Conservation (phyloP, 2,329 filamentous ascomycete genomes). For the Reticulascus tulasneorum region DNA sequence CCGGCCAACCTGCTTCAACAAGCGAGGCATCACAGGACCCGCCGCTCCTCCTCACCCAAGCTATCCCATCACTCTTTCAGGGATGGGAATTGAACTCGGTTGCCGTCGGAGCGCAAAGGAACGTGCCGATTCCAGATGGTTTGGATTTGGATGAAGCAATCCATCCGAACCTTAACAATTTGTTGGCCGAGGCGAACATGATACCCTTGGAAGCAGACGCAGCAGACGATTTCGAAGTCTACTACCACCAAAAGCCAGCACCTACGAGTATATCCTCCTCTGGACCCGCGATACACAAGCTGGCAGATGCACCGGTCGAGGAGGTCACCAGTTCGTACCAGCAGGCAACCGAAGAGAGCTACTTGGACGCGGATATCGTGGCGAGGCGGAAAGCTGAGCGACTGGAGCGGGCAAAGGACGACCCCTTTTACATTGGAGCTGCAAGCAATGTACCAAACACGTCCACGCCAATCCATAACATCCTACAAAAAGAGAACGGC, state of each 20-base stretch:
- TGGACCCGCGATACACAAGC: slow-evolving; percentile 52
- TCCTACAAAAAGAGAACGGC: slow-evolving; percentile 67
- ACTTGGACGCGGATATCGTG: slow-evolving; percentile 68
- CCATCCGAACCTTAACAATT: slow-evolving; percentile 64
- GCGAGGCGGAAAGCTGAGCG: slow-evolving; percentile 73
- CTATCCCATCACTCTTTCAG: slow-evolving; percentile 80
- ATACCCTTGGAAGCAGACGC: slow-evolving; percentile 46
- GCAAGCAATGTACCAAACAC: slow-evolving; percentile 51
- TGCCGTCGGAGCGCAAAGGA: slow-evolving; percentile 73
- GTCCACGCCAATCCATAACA: slow-evolving; percentile 75
- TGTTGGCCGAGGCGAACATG: slow-evolving; percentile 60
- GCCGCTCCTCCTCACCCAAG: slow-evolving; percentile 82
- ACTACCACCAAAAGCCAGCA: slow-evolving; percentile 56
- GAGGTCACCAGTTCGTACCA: slow-evolving; percentile 53
- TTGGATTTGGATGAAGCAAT: slow-evolving; percentile 80
- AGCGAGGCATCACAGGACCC: slow-evolving; percentile 58
- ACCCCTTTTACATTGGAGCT: slow-evolving; percentile 85
- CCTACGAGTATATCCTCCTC: slow-evolving; percentile 47
- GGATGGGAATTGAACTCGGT: slow-evolving; percentile 92
- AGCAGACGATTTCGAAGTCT: slow-evolving; percentile 63
- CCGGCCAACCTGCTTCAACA: slow-evolving; percentile 58
- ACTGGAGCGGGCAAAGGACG: slow-evolving; percentile 78
- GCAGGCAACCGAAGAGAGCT: slow-evolving; percentile 58
- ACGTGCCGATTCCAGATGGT: slow-evolving; percentile 74
- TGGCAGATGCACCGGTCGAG: slow-evolving; percentile 42